A percentile compares a stretch with the other conserved stretches of the same genome.
Evolutionary conservation across 176 grass and related monocot species (phyloP).

Genomic region (Bothriochloa decipiens): DNA sequence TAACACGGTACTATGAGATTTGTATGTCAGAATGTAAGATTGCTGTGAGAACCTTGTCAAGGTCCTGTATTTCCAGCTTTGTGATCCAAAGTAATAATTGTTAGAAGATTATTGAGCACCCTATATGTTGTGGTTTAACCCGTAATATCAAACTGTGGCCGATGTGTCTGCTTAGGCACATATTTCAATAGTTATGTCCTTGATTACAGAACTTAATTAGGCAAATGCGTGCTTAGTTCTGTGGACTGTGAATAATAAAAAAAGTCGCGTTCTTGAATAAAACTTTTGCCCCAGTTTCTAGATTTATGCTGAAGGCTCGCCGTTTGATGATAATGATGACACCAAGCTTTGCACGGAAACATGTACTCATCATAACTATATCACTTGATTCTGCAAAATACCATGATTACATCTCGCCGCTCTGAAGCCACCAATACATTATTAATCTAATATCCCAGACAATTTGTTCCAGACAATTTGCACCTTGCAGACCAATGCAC

Average conservation of each 20-base stretch:
- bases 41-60: too few species aligned
- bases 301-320: neutral
- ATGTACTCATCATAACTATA: neutral
- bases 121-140: neutral
- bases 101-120: neutral
- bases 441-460: neutral
- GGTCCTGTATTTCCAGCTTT: neutral
- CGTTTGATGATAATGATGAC: neutral
- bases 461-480: too few species aligned
- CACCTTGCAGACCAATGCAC: neutral
- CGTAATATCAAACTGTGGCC: neutral
- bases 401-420: neutral
- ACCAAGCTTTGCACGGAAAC: neutral
- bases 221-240: neutral
- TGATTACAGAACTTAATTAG: neutral
- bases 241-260: neutral
- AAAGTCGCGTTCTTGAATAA: neutral
- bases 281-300: neutral
- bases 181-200: neutral
- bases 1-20: neutral
- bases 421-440: neutral
- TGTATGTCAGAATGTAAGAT: too few species aligned
- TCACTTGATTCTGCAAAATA: neutral
- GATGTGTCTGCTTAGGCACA: neutral
- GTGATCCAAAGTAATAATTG: neutral